Base-by-base conservation (phyloP, 345 rosid genomes). In the Lagerstroemia speciosa region DNA sequence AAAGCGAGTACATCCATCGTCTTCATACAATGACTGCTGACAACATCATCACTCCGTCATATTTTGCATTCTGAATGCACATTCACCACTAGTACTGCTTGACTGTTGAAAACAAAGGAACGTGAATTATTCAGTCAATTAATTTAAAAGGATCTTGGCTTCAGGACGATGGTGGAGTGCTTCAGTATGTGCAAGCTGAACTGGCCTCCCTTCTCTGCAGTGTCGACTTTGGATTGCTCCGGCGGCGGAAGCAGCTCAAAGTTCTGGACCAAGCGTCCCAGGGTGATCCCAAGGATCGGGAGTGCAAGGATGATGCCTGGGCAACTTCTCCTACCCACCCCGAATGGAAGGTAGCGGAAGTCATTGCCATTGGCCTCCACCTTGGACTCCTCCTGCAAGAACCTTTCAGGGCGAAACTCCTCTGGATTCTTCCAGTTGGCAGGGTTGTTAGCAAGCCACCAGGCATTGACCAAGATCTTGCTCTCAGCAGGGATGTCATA, bases 391-490 rank as follows among this genome's bases (percentile, higher is more conserved):
- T 94, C 99, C 74, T 94, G 89, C 57, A 94, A 70, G 84, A 94
- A 91, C 89, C 99, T 83, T 85, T 94, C 99, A 0, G 99, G 99
- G 72, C 97, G 81, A 80, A 94, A 94, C 73, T 94, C 93, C 60
- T 94, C 92, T 1, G 99, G 97, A 0, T 80, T 83, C 72, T 88
- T 89, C 99, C 99, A 94, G 46, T 83, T 43, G 9, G 77, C 74
- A 1, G 99, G 99, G 71, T 94, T 88, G 88, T 94, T 94, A 24
- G 96, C 99, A 0, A 94, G 88, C 93, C 95, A 91, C 99, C 99
- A 94, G 0, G 99, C 99, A 20, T 94, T 94, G 19, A 94, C 96
- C 26, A 94, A 66, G 79, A 94, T 88, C 45, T 94, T 94, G 92
- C 98, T 91, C 78, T 94, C 99, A 0, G 99, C 99, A 0, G 99